phyloP scores from a whole-genome alignment of 1,284 basidiomycete genomes.

The Tilletiopsis washingtonensis region DNA sequence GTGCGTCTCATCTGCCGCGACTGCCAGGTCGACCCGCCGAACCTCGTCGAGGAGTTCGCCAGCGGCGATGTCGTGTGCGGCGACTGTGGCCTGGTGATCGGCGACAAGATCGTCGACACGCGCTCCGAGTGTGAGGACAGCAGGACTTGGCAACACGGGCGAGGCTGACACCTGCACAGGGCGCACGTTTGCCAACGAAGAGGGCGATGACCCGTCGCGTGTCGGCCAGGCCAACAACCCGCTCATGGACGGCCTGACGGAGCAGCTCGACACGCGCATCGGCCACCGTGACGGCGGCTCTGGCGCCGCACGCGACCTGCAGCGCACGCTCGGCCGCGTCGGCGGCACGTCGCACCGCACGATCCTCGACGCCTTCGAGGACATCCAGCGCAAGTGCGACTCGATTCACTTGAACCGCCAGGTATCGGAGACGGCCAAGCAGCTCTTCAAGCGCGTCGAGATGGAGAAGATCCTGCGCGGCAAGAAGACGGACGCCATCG shows the following conservation, averaged over 20 bases:
- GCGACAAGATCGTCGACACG: conserved; percentile 94
- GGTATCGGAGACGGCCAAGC: conserved; percentile 89
- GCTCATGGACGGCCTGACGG: conserved; percentile 77
- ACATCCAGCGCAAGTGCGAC: conserved; percentile 87
- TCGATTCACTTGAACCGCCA: conserved; percentile 90
- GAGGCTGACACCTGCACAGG: conserved; percentile 7
- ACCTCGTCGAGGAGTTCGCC: conserved; percentile 94
- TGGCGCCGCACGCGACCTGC: conserved; percentile 81
- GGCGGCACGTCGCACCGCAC: conserved; percentile 72
- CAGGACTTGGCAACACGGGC: neutral
- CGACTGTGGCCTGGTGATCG: conserved; percentile 86
- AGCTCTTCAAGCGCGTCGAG: conserved; percentile 91
- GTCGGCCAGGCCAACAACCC: conserved; percentile 93
- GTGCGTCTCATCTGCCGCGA: conserved; percentile 63
- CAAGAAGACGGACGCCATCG: conserved; percentile 83
- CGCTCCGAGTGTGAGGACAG: conserved; percentile 70
- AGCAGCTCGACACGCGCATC: conserved; percentile 87
- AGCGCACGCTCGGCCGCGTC: conserved; percentile 71
- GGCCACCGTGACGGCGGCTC: conserved; percentile 89
- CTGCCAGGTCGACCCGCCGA: conserved; percentile 81
- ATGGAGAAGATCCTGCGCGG: conserved; percentile 88
- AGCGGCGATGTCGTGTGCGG: conserved; percentile 96
- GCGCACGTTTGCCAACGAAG: conserved; percentile 96
- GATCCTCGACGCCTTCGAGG: conserved; percentile 76
- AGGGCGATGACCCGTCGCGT: conserved; percentile 96